Base-by-base conservation (phyloP, 2,329 filamentous ascomycete species). In the Botryotinia calthae region DNA sequence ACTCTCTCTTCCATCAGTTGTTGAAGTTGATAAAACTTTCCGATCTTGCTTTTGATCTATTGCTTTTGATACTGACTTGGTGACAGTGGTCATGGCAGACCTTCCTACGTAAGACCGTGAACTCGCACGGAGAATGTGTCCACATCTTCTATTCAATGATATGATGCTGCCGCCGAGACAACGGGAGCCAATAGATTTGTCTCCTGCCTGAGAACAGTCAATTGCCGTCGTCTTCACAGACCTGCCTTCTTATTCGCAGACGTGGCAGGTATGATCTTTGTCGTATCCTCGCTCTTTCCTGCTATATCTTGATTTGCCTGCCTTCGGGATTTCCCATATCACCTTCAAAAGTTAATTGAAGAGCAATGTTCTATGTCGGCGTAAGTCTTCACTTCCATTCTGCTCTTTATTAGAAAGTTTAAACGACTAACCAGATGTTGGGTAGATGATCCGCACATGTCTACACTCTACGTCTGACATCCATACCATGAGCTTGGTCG, bases 91-190 rank as follows among this genome's bases (percentile, higher is more conserved):
- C 14, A 18, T 51, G 4, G 10, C 9, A 25, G 14, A 1, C 31
- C 31, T 66, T 51, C 22, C 20, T n/a, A 7, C 14, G 20, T 12
- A 37, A 14, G n/a, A 66, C 20, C 4, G n/a, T 20, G 7, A 22
- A 20, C 0, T 37, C n/a, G 14, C 46, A 51, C 4, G 9, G 48
- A 22, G 8, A 28, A 4, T 2, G 2, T n/a, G 1, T 40, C 6
- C 10, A 12, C 8, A 8, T 66, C 2, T 54, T 51, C 8, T 37
- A 3, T 48, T 2, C 25, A 51, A 25, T 5, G 6, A 10, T 7
- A 51, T 51, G 4, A 12, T 18, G 28, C 34, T 7, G 20, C 63
- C 31, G 4, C 20, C 25, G 4, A 4, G 1, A 3, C 46, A 28
- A 66, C 14, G 10, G 18, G 10, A 12, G 0, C n/a, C 7, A 14